A percentile compares a stretch with the other conserved stretches of the same genome.
These are phyloP conservation scores for Arthonia radiata DNA, from an alignment of 495 filamentous ascomycete genomes.

Conservation along the genomic window DNA sequence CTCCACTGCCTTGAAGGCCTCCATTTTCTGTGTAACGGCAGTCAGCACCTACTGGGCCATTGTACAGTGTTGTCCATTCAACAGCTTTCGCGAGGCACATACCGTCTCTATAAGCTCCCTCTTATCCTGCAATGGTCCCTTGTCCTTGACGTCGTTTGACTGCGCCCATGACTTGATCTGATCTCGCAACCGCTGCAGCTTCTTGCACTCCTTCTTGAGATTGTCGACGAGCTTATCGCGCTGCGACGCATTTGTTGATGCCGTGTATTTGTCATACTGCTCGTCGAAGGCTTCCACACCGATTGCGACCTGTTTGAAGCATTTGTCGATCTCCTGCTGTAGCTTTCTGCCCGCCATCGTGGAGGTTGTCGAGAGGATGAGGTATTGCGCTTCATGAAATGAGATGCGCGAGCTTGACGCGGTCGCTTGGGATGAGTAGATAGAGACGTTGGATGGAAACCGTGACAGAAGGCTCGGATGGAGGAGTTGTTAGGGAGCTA, in stretches of 20 bases:
- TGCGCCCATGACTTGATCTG: conserved; percentile 98
- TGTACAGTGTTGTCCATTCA: no score
- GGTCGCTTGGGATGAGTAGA: no score
- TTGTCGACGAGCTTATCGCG: conserved; percentile 96
- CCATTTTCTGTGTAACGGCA: conserved; percentile 94
- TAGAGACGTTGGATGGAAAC: no score
- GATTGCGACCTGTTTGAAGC: conserved; percentile 90
- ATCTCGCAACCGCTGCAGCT: conserved; percentile 86
- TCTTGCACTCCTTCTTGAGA: conserved; percentile 98
- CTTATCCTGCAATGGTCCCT: conserved; percentile 78
- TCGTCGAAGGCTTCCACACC: conserved; percentile 78
- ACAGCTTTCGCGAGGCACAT: conserved; percentile 7
- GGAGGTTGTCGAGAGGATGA: conserved; percentile 9
- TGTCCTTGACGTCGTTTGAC: conserved; percentile 96
- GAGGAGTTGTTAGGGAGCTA: no score
- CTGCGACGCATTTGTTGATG: conserved; percentile 72
- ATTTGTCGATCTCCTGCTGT: conserved; percentile 90
- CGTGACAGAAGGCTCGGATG: no score
- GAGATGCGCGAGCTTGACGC: no score
- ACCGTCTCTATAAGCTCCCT: conserved; percentile 91
- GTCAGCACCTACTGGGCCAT: no score
- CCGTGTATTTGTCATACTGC: conserved; percentile 88
- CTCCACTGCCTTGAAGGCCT: conserved; percentile 98
- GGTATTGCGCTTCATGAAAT: no score
- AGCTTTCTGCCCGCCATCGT: conserved; percentile 86